phyloP scores from a whole-genome alignment of 129 eudicot genomes.

The Chrysanthemum makinoi region DNA sequence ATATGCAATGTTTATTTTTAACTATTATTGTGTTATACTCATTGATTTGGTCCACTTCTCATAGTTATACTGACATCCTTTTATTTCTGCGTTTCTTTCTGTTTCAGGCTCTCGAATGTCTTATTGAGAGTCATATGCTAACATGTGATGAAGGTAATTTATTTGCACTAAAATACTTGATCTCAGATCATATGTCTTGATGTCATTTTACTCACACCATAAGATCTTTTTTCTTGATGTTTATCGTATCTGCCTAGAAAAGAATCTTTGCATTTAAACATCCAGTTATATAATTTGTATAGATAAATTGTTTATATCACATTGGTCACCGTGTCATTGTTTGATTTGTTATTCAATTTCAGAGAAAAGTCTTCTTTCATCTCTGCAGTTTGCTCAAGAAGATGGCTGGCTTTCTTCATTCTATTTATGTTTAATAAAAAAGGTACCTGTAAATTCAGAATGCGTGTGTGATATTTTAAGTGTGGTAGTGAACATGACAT shows the following conservation, averaged over 20 bases:
- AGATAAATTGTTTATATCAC: slow-evolving; percentile 15
- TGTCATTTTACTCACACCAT: slow-evolving; percentile 8
- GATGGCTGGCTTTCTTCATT: slow-evolving; percentile 92
- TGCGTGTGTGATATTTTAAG: not conserved
- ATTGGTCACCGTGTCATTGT: slow-evolving; percentile 23
- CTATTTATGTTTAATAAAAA: slow-evolving; percentile 81
- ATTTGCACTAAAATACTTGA: not conserved
- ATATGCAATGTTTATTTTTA: no score
- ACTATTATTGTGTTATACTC: no score
- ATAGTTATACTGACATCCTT: not conserved
- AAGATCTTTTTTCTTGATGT: not conserved
- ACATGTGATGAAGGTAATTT: slow-evolving; percentile 81
- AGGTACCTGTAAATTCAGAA: slow-evolving; percentile 45
- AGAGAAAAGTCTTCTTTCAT: slow-evolving; percentile 75
- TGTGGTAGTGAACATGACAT: no score
- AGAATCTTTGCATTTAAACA: not conserved
- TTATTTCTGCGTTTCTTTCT: not conserved
- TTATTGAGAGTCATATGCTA: slow-evolving; percentile 87
- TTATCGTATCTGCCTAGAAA: slow-evolving; percentile 4
- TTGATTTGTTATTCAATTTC: slow-evolving; percentile 35
- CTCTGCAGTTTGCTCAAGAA: slow-evolving; percentile 82
- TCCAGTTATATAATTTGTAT: slow-evolving; percentile 1
- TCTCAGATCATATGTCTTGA: slow-evolving; percentile 4
- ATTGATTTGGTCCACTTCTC: no score
- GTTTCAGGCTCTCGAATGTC: slow-evolving; percentile 83